phyloP scores from a whole-genome alignment of 805 yeast genomes.

The Candida boidinii region DNA sequence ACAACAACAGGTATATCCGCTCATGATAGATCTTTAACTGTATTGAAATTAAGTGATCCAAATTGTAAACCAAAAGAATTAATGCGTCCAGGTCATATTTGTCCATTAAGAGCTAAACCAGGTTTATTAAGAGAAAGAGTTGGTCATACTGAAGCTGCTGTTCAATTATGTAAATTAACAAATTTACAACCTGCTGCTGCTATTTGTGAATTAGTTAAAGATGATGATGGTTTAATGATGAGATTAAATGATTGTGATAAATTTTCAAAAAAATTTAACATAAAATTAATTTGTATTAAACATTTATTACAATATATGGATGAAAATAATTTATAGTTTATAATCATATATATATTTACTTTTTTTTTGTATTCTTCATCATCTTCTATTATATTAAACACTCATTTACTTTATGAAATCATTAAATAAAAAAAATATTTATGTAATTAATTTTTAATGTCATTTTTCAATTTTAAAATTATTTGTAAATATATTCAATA shows the following conservation, averaged over 20 bases:
- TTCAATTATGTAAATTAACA: constrained; percentile 71
- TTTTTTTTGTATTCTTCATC: too few relatives aligned
- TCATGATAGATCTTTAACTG: constrained; percentile 84
- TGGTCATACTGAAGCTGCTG: constrained; percentile 98
- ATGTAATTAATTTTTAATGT: too few relatives aligned
- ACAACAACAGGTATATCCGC: constrained; percentile 98
- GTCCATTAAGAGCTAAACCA: constrained; percentile 85
- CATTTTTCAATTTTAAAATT: too few relatives aligned
- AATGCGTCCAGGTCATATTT: constrained; percentile 87
- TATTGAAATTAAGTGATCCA: constrained; percentile 58
- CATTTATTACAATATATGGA: constrained; percentile 52
- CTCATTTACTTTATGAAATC: too few relatives aligned
- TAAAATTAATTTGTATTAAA: constrained; percentile 75
- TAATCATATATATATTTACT: too few relatives aligned
- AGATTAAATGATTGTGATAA: constrained; percentile 76
- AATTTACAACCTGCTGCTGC: constrained; percentile 82
- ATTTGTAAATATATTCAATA: too few relatives aligned
- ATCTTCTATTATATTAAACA: too few relatives aligned
- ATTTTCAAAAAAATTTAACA: constrained; percentile 52
- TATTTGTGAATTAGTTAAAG: constrained; percentile 89
- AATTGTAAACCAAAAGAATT: constrained; percentile 52
- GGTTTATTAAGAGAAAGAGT: constrained; percentile 75
- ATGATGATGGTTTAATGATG: constrained; percentile 93
- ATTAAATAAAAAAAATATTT: too few relatives aligned
- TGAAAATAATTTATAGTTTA: constrained; percentile 8